A percentile compares a stretch with the other conserved stretches of the same genome.
phyloP scores from a whole-genome alignment of 78 protist genomes.

The Speleostelium caveatum region DNA sequence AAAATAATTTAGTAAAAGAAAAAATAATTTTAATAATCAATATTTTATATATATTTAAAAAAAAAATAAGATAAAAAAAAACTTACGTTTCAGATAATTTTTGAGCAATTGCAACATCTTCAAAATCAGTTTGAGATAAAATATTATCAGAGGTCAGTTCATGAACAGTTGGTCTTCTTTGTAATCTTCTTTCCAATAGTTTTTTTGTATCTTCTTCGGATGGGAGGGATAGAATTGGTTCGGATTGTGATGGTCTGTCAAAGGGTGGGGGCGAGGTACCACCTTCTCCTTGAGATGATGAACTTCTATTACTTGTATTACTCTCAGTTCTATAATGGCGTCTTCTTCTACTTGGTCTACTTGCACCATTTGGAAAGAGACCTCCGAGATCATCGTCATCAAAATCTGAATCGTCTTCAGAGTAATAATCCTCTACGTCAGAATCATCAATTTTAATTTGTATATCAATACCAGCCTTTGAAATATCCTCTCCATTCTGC shows the following conservation, averaged over 20 bases:
- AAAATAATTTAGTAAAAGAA: background rate
- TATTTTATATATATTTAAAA: background rate
- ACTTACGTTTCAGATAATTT: slow-evolving; percentile 18
- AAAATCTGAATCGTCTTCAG: slow-evolving; percentile 19
- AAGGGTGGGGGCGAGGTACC: background rate
- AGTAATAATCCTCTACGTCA: background rate
- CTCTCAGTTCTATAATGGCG: background rate
- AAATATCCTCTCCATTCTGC: background rate
- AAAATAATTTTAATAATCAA: background rate
- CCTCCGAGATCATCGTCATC: background rate
- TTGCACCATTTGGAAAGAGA: background rate
- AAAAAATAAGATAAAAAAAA: background rate
- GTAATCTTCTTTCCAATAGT: slow-evolving; percentile 24
- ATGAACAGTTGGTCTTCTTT: slow-evolving; percentile 54
- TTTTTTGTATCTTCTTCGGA: slow-evolving; percentile 10
- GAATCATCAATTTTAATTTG: background rate
- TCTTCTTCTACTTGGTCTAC: background rate
- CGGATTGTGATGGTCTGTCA: background rate
- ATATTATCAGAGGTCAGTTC: slow-evolving; percentile 56
- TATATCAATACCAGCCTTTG: background rate
- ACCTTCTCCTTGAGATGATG: background rate
- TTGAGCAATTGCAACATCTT: slow-evolving; percentile 65
- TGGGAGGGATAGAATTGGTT: background rate
- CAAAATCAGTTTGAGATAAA: slow-evolving; percentile 40
- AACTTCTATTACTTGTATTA: background rate